These are phyloP conservation scores for Kodamaea plutei DNA, from an alignment of 1,139 yeast genomes.

Conservation along the genomic window DNA sequence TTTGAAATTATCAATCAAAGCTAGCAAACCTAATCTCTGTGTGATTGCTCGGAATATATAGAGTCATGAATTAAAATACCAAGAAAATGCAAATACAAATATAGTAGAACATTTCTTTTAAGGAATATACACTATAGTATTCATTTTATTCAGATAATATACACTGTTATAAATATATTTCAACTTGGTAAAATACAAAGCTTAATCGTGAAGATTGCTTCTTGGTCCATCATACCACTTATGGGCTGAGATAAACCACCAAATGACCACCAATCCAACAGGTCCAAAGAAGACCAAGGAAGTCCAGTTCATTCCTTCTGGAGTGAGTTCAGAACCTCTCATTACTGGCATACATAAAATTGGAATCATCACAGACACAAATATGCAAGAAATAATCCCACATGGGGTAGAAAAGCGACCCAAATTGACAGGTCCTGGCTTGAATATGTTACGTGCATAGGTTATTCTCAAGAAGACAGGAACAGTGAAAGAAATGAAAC, in stretches of 20 bases:
- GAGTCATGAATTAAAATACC: too few species aligned
- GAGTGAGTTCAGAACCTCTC: slow-evolving; percentile 43
- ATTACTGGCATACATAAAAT: slow-evolving; percentile 61
- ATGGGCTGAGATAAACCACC: slow-evolving; percentile 56
- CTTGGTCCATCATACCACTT: slow-evolving; percentile 68
- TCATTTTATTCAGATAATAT: too few species aligned
- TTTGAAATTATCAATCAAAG: too few species aligned
- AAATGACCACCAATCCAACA: slow-evolving; percentile 47
- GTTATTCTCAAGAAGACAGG: slow-evolving; percentile 64
- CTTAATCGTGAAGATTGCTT: slow-evolving; percentile 47
- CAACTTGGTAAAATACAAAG: too few species aligned
- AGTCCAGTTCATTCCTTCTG: slow-evolving; percentile 66
- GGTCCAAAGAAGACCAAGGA: slow-evolving; percentile 67
- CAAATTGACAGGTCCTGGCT: slow-evolving; percentile 70
- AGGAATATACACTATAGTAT: too few species aligned
- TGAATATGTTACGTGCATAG: slow-evolving; percentile 49
- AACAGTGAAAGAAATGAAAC: slow-evolving; percentile 62
- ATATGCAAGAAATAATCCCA: slow-evolving; percentile 37
- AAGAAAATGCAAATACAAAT: too few species aligned
- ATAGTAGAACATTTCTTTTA: too few species aligned
- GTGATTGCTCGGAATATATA: too few species aligned
- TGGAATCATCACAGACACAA: slow-evolving; percentile 60
- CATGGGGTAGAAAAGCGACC: slow-evolving; percentile 51
- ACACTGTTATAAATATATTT: too few species aligned
- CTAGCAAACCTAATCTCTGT: too few species aligned